Conservation (phyloP, 352 stramenopile species). For the Globisporangium cylindrosporum region DNA sequence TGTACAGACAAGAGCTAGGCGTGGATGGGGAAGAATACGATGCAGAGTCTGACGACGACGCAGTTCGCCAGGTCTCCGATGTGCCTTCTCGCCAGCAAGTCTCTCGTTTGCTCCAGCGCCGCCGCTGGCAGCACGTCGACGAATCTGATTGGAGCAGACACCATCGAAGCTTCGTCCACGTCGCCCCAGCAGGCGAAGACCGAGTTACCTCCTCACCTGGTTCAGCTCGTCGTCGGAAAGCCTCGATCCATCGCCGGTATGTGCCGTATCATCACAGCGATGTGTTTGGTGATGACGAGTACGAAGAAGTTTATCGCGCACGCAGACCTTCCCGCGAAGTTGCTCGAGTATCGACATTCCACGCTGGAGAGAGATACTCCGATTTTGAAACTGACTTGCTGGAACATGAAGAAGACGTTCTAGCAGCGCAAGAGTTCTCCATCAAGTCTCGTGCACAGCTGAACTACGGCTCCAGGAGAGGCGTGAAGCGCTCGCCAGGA, state of each 20-base stretch:
- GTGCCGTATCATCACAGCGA: slow-evolving; percentile 1
- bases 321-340: neutral
- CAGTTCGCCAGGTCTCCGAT: neutral
- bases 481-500: neutral
- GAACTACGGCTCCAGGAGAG: slow-evolving; percentile 8
- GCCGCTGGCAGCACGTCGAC: slow-evolving; percentile 13
- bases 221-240: neutral
- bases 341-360: neutral
- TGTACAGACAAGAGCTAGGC: slow-evolving; percentile 10
- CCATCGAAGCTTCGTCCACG: slow-evolving; percentile 7
- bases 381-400: slow-evolving; percentile 12
- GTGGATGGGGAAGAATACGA: slow-evolving; percentile 4
- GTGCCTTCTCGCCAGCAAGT: slow-evolving; percentile 1
- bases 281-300: slow-evolving; percentile 1
- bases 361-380: slow-evolving; percentile 3
- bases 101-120: slow-evolving; percentile 2
- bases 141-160: slow-evolving; percentile 13
- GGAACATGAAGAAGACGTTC: slow-evolving; percentile 15
- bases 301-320: neutral
- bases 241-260: slow-evolving; percentile 6
- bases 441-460: neutral
- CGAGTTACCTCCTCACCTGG: neutral
- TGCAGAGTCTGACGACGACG: neutral
- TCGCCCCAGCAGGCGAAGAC: neutral
- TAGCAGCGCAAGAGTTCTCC: slow-evolving; percentile 10